Conservation (phyloP, 345 rosid species). For the Psidium guajava region DNA sequence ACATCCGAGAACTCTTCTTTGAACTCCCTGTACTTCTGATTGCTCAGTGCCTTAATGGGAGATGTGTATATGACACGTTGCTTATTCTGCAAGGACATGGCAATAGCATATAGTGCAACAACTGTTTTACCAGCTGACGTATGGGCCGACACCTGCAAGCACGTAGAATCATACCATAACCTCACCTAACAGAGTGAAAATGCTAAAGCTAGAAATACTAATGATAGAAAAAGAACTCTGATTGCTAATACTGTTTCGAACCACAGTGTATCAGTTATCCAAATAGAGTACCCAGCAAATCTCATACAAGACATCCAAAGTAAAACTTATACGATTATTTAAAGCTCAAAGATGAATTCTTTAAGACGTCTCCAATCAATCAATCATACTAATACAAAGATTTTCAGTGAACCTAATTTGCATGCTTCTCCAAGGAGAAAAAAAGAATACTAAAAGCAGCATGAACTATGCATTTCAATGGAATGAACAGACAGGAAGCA, state of each 20-base stretch:
- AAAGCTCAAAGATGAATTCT: neutral
- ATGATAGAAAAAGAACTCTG: neutral
- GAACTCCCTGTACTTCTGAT: constrained; percentile 93
- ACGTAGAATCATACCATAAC: neutral
- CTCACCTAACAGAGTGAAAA: neutral
- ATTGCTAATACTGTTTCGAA: neutral
- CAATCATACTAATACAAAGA: neutral
- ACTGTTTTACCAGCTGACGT: constrained; percentile 99
- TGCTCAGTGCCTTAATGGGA: constrained; percentile 94
- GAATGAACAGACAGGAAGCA: neutral
- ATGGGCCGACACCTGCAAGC: constrained; percentile 87
- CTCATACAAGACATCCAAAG: neutral
- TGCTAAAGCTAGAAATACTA: neutral
- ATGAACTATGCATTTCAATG: no score
- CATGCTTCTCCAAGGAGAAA: neutral
- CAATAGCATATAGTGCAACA: constrained; percentile 88
- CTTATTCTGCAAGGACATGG: constrained; percentile 78
- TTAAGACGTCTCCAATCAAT: neutral
- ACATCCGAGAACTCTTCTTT: constrained; percentile 97
- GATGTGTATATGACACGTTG: constrained; percentile 94
- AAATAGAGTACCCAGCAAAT: neutral
- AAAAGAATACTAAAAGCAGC: neutral
- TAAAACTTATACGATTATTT: neutral
- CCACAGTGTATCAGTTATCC: neutral
- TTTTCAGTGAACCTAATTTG: neutral